Evolutionary conservation across 495 filamentous ascomycete species (phyloP), one percentile per base, ranked within the genome.

Genomic region (Penicillium chermesinum): DNA sequence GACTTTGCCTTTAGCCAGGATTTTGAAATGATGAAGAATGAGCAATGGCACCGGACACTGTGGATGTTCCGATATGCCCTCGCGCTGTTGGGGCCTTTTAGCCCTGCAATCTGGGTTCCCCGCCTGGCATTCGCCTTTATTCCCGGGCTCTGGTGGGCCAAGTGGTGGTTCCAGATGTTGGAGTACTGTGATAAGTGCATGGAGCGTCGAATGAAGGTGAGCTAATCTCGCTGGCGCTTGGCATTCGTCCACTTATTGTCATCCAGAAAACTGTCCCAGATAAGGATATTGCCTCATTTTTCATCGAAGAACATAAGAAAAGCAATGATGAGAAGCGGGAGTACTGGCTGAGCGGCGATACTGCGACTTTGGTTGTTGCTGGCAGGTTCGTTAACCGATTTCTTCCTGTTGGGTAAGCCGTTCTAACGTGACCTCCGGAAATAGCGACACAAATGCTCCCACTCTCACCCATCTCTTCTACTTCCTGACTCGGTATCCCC

Each of bases 11-110:
- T 74, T 38, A 60, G 58, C 9, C 52, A 62, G 17, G 59, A 61
- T 5, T 75, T 74, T 40, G 52, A 61, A 17, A 73, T 73, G 72
- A 56, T 74, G 8, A 48, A 59, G 8, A 57, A 38, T 0, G 45
- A 50, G 9, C 30, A 58, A 35, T 59, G 53, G 53, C 53, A 59
- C 16, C 42, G 45, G 7, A 47, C 50, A 6, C 34, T 59, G 5
- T 5, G 52, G 8, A 36, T 53, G 7, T 25, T 56, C 3, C 57
- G 48, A 15, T 42, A 38, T 2, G 57, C 57, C 0, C 44, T 59
- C 38, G 44, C 49, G 4, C 43, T 62, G 0, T 49, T 69, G 1
- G 58, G 63, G 1, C 50, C 56, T 7, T 38, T 69, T 19, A 52
- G 57, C 13, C 63, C 66, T 1, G 46, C 65, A 1, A 64, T 64